Evolutionary conservation across 148 eudicot species (phyloP).

Genomic region (Arctostaphylos glauca): DNA sequence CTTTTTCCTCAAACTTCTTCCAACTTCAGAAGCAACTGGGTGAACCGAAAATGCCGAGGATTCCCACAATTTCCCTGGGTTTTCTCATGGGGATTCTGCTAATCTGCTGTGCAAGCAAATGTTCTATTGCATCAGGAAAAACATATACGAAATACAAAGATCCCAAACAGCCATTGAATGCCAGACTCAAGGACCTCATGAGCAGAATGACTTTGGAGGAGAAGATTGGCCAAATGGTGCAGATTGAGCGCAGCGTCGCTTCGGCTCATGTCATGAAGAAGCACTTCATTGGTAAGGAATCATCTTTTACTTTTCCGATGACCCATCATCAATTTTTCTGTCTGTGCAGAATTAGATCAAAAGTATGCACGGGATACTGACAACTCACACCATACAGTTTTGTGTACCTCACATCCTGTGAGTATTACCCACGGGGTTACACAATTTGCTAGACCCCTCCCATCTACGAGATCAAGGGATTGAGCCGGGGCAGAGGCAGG

Average conservation of each 20-base stretch:
- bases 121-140: constrained; percentile 22
- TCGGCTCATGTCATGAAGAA: constrained; percentile 34
- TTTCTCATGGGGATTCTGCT: constrained; percentile 20
- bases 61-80: not conserved
- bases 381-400: too few species aligned
- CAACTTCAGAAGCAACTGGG: not conserved
- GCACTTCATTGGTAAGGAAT: constrained; percentile 31
- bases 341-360: too few species aligned
- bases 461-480: too few species aligned
- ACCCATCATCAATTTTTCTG: not conserved
- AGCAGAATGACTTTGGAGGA: constrained; percentile 41
- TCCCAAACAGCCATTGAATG: constrained; percentile 31
- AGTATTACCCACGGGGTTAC: too few species aligned
- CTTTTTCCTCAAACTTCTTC: not conserved
- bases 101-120: constrained; percentile 17
- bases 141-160: constrained; percentile 31
- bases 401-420: too few species aligned
- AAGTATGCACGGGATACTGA: too few species aligned
- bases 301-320: not conserved
- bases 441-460: too few species aligned
- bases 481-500: too few species aligned
- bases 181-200: constrained; percentile 39
- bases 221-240: constrained; percentile 50
- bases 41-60: constrained; percentile 21
- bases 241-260: constrained; percentile 39